These are phyloP conservation scores for Daldinia decipiens DNA, from an alignment of 495 filamentous ascomycete species.

Conservation along the genomic window DNA sequence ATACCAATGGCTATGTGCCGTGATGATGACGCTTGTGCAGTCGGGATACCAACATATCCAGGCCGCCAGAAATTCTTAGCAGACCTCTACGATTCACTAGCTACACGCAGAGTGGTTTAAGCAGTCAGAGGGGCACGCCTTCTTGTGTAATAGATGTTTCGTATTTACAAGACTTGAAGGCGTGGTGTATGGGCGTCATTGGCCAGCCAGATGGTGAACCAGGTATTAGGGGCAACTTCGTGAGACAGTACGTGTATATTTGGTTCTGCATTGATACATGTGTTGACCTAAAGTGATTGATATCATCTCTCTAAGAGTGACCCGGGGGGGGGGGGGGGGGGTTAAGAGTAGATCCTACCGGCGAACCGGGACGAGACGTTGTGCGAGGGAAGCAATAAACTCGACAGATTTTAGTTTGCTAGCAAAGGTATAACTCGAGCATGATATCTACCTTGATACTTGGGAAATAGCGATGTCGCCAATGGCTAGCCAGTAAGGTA, in stretches of 20 bases:
- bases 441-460: not conserved
- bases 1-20: not conserved
- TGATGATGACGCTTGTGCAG: no score
- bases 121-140: not conserved
- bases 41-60: not conserved
- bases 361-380: not conserved
- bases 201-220: not conserved
- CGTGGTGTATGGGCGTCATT: not conserved
- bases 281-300: not conserved
- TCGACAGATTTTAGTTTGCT: slow-evolving; percentile 7
- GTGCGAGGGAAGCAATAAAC: slow-evolving; percentile 5
- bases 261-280: not conserved
- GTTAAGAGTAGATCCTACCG: not conserved
- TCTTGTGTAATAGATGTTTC: not conserved
- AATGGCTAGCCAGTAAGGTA: not conserved
- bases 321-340: not conserved
- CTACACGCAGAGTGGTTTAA: not conserved
- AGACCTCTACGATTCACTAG: no score
- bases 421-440: not conserved
- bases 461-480: not conserved
- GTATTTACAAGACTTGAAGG: not conserved
- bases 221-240: not conserved
- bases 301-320: not conserved
- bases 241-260: not conserved
- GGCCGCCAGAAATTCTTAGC: not conserved